phyloP scores from a whole-genome alignment of 2,329 filamentous ascomycete genomes.

The Aspergillus piperis region DNA sequence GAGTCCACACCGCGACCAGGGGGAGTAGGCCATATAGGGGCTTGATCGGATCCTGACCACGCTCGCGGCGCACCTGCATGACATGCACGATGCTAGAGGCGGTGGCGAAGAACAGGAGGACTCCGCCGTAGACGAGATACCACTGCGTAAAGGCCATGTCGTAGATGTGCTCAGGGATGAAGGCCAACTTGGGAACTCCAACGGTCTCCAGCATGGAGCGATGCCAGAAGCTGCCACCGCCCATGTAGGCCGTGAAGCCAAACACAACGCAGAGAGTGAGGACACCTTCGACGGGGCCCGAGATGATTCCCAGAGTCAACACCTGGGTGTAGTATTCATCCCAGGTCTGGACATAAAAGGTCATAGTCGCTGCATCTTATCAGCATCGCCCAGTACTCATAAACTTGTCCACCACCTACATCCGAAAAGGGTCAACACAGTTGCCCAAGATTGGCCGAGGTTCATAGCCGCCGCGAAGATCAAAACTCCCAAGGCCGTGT shows the following conservation, averaged over 20 bases:
- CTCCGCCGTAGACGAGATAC: slow-evolving; percentile 82
- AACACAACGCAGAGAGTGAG: slow-evolving; percentile 81
- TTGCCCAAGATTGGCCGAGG: slow-evolving; percentile 88
- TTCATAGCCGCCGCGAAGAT: slow-evolving; percentile 93
- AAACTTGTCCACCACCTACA: slow-evolving; percentile 55
- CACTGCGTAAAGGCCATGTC: slow-evolving; percentile 84
- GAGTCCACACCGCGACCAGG: slow-evolving; percentile 73
- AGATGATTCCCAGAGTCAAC: slow-evolving; percentile 85
- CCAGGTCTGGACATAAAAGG: slow-evolving; percentile 99
- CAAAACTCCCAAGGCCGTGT: slow-evolving; percentile 89
- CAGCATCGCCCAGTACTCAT: not conserved
- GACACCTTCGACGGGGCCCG: slow-evolving; percentile 93
- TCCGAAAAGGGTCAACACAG: slow-evolving; percentile 78
- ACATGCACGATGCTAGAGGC: slow-evolving; percentile 74
- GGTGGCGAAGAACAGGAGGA: slow-evolving; percentile 85
- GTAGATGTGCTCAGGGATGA: slow-evolving; percentile 72
- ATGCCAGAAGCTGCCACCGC: slow-evolving; percentile 92
- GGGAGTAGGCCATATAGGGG: slow-evolving; percentile 80
- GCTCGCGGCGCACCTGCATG: slow-evolving; percentile 73
- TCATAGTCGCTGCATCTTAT: slow-evolving; percentile 66
- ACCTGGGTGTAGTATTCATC: slow-evolving; percentile 99
- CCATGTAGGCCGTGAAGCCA: slow-evolving; percentile 77
- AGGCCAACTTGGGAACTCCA: slow-evolving; percentile 63
- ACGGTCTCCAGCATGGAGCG: slow-evolving; percentile 73
- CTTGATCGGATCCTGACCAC: slow-evolving; percentile 65